Evolutionary conservation across 2,329 filamentous ascomycete species (phyloP).

Genomic region (Fusarium sp.): DNA sequence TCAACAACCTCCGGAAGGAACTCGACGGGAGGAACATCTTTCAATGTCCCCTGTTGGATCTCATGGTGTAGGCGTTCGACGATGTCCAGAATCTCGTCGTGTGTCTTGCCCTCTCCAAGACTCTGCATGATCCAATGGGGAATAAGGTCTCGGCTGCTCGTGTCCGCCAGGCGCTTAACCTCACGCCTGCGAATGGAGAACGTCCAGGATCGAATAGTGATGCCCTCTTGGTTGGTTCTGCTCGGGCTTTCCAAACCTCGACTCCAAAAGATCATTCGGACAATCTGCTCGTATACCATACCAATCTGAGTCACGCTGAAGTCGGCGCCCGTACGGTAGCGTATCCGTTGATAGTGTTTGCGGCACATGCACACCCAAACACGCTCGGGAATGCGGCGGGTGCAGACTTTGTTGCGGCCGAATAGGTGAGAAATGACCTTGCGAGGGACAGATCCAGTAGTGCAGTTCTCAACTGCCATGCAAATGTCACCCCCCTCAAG

Average conservation of each 20-base stretch:
- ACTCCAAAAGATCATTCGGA: conserved; percentile 75
- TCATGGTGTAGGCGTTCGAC: conserved; percentile 62
- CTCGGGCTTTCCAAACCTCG: conserved; percentile 60
- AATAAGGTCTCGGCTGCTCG: conserved; percentile 43
- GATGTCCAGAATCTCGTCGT: conserved; percentile 64
- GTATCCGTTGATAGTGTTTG: conserved; percentile 84
- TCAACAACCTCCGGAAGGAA: conserved; percentile 69
- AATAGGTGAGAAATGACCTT: conserved; percentile 88
- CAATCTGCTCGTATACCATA: conserved; percentile 74
- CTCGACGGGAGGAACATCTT: conserved; percentile 71
- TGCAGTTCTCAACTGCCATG: conserved; percentile 71
- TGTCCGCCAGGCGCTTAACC: conserved; percentile 66
- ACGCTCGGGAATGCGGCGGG: conserved; percentile 75
- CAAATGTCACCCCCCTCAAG: conserved; percentile 59
- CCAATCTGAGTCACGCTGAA: conserved; percentile 75
- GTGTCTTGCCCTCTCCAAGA: conserved; percentile 64
- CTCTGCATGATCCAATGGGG: conserved; percentile 64
- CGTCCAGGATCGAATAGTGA: conserved; percentile 66
- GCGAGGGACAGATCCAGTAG: conserved; percentile 73
- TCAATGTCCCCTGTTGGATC: conserved; percentile 59
- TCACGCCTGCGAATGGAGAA: conserved; percentile 77
- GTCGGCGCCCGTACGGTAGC: conserved; percentile 76
- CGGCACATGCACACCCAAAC: conserved; percentile 85
- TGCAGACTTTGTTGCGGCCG: conserved; percentile 85
- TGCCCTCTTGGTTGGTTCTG: conserved; percentile 49